Percentiles rank a stretch among this genome's conserved stretches.
These are phyloP conservation scores for Phlegmacium glaucopus DNA, from an alignment of 768 basidiomycete species.

Conservation along the genomic window DNA sequence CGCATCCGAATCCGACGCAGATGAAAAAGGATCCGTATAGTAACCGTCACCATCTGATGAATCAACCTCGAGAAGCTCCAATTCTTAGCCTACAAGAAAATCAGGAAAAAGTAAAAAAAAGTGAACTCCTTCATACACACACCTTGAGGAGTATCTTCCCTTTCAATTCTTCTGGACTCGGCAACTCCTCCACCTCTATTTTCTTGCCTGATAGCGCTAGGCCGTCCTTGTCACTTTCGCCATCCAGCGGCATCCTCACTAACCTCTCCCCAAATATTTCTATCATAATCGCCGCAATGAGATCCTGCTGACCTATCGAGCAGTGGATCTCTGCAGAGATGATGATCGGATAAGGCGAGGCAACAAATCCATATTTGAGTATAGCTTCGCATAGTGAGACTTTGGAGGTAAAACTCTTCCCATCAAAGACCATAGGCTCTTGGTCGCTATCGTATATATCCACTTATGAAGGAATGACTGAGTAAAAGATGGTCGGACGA, in stretches of 20 bases:
- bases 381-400: conserved; percentile 84
- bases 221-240: conserved; percentile 45
- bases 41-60: conserved; percentile 17
- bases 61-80: conserved; percentile 36
- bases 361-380: conserved; percentile 88
- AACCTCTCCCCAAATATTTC: conserved; percentile 45
- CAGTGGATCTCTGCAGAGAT: conserved; percentile 98
- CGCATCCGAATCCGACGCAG: conserved; percentile 37
- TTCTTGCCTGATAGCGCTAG: no score
- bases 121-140: neutral
- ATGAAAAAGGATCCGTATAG: conserved; percentile 23
- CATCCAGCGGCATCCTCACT: conserved; percentile 36
- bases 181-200: conserved; percentile 52
- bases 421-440: conserved; percentile 88
- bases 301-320: conserved; percentile 52
- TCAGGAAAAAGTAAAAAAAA: neutral
- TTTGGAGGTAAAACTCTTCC: conserved; percentile 87
- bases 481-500: conserved; percentile 51
- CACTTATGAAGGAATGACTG: conserved; percentile 59
- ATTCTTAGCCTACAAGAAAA: conserved; percentile 66
- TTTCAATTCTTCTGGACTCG: conserved; percentile 86
- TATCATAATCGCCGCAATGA: conserved; percentile 44
- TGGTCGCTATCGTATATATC: conserved; percentile 88
- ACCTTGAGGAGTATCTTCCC: conserved; percentile 82
- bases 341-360: conserved; percentile 93